These are phyloP conservation scores for Aspergillus neoniger DNA, from an alignment of 2,329 filamentous ascomycete genomes.

Conservation along the genomic window DNA sequence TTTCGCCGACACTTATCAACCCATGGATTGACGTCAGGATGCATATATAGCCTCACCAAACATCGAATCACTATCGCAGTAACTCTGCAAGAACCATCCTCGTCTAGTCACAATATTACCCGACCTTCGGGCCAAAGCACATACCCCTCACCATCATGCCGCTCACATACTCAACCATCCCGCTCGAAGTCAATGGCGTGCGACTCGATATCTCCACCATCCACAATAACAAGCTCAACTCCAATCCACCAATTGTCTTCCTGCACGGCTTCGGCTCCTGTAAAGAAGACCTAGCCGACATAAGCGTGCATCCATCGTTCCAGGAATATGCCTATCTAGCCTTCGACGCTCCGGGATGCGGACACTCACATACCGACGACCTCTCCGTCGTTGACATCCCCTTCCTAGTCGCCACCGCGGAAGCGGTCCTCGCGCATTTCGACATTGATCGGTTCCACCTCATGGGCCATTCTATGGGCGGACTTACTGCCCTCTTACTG, in stretches of 20 bases:
- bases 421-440: slow-evolving; percentile 23
- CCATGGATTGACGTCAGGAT: too few relatives aligned
- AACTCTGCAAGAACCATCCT: too few relatives aligned
- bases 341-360: slow-evolving; percentile 29
- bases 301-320: slow-evolving; percentile 17
- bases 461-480: slow-evolving; percentile 32
- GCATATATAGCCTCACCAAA: too few relatives aligned
- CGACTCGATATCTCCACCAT: slow-evolving; percentile 24
- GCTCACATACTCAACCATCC: not conserved
- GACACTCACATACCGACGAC: slow-evolving; percentile 20
- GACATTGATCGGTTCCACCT: slow-evolving; percentile 24
- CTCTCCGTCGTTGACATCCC: slow-evolving; percentile 26
- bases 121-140: not conserved
- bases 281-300: slow-evolving; percentile 29
- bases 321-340: slow-evolving; percentile 23
- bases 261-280: slow-evolving; percentile 31
- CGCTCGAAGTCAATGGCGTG: slow-evolving; percentile 24
- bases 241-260: slow-evolving; percentile 24
- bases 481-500: slow-evolving; percentile 25
- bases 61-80: too few relatives aligned
- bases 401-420: slow-evolving; percentile 27
- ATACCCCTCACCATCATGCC: not conserved
- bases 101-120: too few relatives aligned
- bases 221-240: slow-evolving; percentile 17
- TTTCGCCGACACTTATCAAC: too few relatives aligned